A percentile compares a stretch with the other conserved stretches of the same genome.
Evolutionary conservation across 768 basidiomycete genomes (phyloP).

Genomic region (Lactifluus piperatus): DNA sequence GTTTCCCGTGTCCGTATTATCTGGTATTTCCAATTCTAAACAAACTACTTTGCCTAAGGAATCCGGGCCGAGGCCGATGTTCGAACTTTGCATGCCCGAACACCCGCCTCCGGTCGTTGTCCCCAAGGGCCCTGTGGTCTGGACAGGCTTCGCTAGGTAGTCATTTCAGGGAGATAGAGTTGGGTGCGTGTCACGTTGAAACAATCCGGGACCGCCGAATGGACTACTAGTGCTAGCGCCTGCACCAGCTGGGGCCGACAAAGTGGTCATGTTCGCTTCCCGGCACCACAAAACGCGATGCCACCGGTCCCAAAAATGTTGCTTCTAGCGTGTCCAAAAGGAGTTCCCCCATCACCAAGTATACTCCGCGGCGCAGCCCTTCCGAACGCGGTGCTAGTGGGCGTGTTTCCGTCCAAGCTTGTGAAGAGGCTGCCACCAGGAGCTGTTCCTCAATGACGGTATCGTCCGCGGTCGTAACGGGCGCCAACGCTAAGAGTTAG

Average conservation of each 20-base stretch:
- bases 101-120: background rate
- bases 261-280: background rate
- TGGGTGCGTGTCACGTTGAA: background rate
- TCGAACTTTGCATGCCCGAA: slow-evolving; percentile 1
- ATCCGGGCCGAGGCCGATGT: background rate
- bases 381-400: slow-evolving; percentile 10
- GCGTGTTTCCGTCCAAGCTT: slow-evolving; percentile 16
- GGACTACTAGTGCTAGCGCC: background rate
- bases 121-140: background rate
- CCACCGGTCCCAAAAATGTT: background rate
- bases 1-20: background rate
- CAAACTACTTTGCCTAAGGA: background rate
- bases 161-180: background rate
- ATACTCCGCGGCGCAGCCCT: background rate
- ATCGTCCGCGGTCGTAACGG: no score
- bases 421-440: slow-evolving; percentile 15
- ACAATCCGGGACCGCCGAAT: background rate
- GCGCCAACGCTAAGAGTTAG: background rate
- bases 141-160: background rate
- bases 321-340: background rate
- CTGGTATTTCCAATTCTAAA: slow-evolving; percentile 3
- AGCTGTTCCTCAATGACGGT: no score
- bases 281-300: slow-evolving; percentile 2
- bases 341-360: background rate
- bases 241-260: background rate